Evolutionary conservation across 2,329 filamentous ascomycete genomes (phyloP), one percentile per base, ranked within the genome.

Genomic region (Pseudohalonectria lignicola): DNA sequence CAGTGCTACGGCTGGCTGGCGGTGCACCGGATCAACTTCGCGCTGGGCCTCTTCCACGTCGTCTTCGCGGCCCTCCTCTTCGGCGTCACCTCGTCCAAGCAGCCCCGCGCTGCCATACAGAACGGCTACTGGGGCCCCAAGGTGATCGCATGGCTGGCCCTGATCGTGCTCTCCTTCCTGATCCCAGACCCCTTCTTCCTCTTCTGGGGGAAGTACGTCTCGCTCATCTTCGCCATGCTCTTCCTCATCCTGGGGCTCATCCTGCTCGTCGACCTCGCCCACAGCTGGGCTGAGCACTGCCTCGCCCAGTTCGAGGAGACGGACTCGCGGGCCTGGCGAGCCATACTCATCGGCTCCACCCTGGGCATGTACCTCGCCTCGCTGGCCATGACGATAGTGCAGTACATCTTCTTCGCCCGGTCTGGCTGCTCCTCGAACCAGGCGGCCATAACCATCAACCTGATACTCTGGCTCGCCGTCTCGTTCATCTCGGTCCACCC

Each of bases 111-210:
- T 2, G 74, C 78, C 15, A 74, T 98, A 39, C 92, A 98, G 56
- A 98, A 98, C 63, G 92, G 90, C n/a, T 98, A 86, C 62, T 98
- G 92, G 92, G 92, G 88, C 2, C 92, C 92, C 33, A 98, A 98
- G 65, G 73, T 98, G 41, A 76, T 95, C 43, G 76, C 79, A 37
- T 98, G 92, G 92, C 56, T 95, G 36, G 77, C 71, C 12, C 75
- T 96, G 48, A 79, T 96, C 43, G 85, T 95, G 42, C 57, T 94
- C 41, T 94, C 88, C 19, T 98, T 96, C 67, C 76, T 98, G 52
- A 95, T 98, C 41, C 92, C 92, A 13, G 90, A 98, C 54, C 69
- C 68, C 20, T 96, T 98, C 70, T 96, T 95, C 64, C 77, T 94
- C 53, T 77, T 93, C 47, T 98, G 87, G 80, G 92, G 92, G 45